Base-by-base conservation (phyloP, 306 rosid species). In the Vigna angularis region DNA sequence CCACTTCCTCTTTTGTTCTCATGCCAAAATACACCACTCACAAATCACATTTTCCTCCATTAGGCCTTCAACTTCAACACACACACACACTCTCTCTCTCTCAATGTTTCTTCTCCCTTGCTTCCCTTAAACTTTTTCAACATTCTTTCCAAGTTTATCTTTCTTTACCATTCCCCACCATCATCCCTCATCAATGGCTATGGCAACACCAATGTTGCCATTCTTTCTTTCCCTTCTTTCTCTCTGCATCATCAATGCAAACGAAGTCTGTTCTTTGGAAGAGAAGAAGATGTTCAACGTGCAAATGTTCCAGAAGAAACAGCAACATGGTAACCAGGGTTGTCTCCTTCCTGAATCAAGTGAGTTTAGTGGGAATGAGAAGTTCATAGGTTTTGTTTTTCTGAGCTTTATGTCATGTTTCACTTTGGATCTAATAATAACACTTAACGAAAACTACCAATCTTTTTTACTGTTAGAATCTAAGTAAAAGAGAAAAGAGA, bases 1-100 rank as follows among this genome's bases (percentile, higher is more conserved):
- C 90, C 89, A 85, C 86, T 89, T 88, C 89, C 75, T 86, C 82
- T 89, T 88, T 90, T 92, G 98, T 92, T 89, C 78, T 83, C 90
- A 77, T 77, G 86, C 96, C 88, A 90, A 92, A 85, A 63, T 87
- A 91, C 93, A 86, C 56, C 83, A 68, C 85, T 83, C 62, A 66
- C 53, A 42, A 44, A 42, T 40, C 52, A 87, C 90, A 93, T 86
- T 94, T 97, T 85, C 85, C 71, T 26, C 70, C 74, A 36, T 81
- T 78, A 59, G 13, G 1, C 84, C 73, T 49, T 70, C 73, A n/a
- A 67, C 26, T 47, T 49, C 72, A 66, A 56, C 67, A 26, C 51
- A 5, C 32, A n/a, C n/a, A n/a, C n/a, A n/a, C n/a, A n/a, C 58
- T 11, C 32, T 22, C 50, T 77, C 58, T 22, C 69, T 62, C 65